A percentile compares a stretch with the other conserved stretches of the same genome.
Conservation (phyloP, 768 basidiomycete species). For the Rhodotorula paludigena region DNA sequence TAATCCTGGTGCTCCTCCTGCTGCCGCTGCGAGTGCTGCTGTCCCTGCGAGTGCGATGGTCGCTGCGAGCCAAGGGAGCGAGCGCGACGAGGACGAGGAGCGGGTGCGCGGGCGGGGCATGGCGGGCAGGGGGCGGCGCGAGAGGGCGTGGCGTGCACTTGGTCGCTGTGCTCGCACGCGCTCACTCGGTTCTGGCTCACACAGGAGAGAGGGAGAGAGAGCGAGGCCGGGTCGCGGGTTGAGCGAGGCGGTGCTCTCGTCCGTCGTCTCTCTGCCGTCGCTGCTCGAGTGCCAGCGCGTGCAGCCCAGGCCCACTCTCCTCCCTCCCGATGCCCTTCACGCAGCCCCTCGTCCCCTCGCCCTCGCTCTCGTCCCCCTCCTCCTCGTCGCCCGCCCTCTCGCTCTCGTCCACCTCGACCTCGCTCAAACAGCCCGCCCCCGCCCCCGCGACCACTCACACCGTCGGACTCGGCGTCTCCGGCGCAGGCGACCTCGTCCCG, state of each 20-base stretch:
- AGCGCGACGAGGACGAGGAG: too few relatives aligned
- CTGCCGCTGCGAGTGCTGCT: neutral
- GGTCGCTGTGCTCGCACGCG: too few relatives aligned
- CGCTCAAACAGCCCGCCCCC: neutral
- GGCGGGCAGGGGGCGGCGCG: too few relatives aligned
- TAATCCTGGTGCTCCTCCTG: too few relatives aligned
- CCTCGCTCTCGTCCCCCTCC: neutral
- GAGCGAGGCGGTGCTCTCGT: neutral
- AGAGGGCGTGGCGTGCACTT: too few relatives aligned
- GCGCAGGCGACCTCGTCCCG: neutral
- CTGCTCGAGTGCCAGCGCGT: neutral
- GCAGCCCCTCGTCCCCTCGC: constrained; percentile 14
- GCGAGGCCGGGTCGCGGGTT: neutral
- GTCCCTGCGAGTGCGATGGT: too few relatives aligned
- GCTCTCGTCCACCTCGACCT: neutral
- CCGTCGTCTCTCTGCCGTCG: too few relatives aligned
- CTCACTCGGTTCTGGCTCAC: too few relatives aligned
- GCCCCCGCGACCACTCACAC: neutral
- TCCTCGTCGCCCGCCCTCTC: neutral
- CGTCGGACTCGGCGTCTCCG: constrained; percentile 17
- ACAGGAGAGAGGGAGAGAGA: too few relatives aligned
- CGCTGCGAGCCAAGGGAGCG: too few relatives aligned
- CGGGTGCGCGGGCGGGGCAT: too few relatives aligned
- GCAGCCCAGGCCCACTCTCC: too few relatives aligned
- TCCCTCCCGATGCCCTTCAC: constrained; percentile 7